These are phyloP conservation scores for Pseudogymnoascus sp. DNA, from an alignment of 2,329 filamentous ascomycete genomes.

Conservation along the genomic window DNA sequence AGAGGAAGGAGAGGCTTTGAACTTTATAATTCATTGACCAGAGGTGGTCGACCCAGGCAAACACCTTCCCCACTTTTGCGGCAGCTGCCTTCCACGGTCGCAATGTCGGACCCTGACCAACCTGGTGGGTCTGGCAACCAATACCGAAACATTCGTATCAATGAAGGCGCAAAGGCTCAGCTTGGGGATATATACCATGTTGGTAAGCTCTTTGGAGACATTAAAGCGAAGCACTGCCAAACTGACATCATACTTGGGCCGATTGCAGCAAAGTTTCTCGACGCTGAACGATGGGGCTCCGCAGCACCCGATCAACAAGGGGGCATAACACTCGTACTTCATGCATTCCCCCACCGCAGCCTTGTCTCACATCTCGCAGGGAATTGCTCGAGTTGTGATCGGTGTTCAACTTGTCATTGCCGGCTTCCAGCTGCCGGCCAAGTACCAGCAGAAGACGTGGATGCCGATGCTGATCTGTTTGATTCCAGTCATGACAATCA, in stretches of 20 bases:
- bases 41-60: too few relatives aligned
- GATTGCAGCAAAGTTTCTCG: constrained; percentile 43
- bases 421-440: constrained; percentile 74
- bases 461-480: constrained; percentile 62
- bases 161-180: too few relatives aligned
- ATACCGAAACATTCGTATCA: too few relatives aligned
- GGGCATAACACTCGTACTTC: constrained; percentile 33
- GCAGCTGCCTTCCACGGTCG: too few relatives aligned
- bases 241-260: constrained; percentile 48
- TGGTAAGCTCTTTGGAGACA: too few relatives aligned
- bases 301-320: constrained; percentile 27
- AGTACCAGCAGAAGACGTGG: constrained; percentile 70
- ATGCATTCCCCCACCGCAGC: neutral
- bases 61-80: too few relatives aligned
- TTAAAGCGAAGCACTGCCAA: too few relatives aligned
- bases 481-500: constrained; percentile 69
- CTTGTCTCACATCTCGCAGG: neutral
- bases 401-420: constrained; percentile 82
- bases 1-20: too few relatives aligned
- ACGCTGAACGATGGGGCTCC: constrained; percentile 21
- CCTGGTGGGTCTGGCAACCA: too few relatives aligned
- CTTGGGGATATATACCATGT: too few relatives aligned
- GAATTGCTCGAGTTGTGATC: constrained; percentile 62
- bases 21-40: too few relatives aligned
- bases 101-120: too few relatives aligned